A percentile compares a stretch with the other conserved stretches of the same genome.
Evolutionary conservation across 163 green algal genomes (phyloP).

Genomic region (Volvox carteri): DNA sequence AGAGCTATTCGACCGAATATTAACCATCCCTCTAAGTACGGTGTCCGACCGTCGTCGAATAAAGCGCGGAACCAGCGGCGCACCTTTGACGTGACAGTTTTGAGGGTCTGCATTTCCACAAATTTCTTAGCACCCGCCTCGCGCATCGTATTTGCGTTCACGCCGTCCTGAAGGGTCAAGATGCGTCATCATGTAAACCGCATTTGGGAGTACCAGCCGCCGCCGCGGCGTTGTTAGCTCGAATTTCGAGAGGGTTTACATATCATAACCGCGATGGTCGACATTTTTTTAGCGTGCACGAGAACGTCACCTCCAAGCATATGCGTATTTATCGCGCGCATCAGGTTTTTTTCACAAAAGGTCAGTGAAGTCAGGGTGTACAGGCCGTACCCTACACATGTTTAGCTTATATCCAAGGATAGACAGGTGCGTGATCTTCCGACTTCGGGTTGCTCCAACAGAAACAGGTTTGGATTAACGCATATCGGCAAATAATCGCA

Average conservation of each 20-base stretch:
- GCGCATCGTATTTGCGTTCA: not conserved
- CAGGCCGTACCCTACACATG: not conserved
- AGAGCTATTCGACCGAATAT: not conserved
- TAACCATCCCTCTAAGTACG: too few relatives aligned
- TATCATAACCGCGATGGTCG: not conserved
- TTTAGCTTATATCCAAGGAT: not conserved
- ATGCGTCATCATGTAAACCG: not conserved
- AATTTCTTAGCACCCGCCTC: not conserved
- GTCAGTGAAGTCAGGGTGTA: not conserved
- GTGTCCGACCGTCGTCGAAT: too few relatives aligned
- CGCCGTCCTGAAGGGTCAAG: not conserved
- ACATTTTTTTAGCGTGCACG: not conserved
- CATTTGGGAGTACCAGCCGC: not conserved
- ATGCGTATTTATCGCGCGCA: too few relatives aligned
- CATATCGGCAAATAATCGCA: not conserved
- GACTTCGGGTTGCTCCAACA: not conserved
- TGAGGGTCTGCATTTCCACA: not conserved
- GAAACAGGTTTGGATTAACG: not conserved
- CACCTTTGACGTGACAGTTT: not conserved
- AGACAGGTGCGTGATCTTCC: not conserved
- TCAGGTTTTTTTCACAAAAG: too few relatives aligned
- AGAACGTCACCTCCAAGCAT: not conserved
- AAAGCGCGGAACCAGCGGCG: too few relatives aligned
- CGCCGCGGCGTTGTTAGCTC: not conserved
- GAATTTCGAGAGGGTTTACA: not conserved